These are phyloP conservation scores for Backusella macrospora DNA, from an alignment of 192 early-diverging fungal genomes.

Conservation along the genomic window DNA sequence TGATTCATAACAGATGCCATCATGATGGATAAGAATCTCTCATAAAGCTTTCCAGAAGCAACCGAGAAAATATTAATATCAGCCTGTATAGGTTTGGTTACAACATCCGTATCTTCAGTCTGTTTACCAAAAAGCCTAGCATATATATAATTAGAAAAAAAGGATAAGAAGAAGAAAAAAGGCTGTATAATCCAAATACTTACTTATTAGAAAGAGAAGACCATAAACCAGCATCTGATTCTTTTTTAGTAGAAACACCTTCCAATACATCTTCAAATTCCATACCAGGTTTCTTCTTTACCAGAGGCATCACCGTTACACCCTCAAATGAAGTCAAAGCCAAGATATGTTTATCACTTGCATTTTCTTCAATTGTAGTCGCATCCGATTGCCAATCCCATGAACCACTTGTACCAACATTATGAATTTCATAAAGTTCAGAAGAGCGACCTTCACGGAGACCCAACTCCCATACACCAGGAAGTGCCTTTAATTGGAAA, in stretches of 20 bases:
- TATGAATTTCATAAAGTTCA: constrained; percentile 77
- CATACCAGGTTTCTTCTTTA: constrained; percentile 80
- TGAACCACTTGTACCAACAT: constrained; percentile 54
- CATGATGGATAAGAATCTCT: constrained; percentile 98
- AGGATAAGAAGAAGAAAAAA: constrained; percentile 63
- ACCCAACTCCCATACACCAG: constrained; percentile 84
- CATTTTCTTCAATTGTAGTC: neutral
- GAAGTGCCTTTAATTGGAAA: constrained; percentile 91
- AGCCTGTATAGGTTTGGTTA: constrained; percentile 45
- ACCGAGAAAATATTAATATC: constrained; percentile 97
- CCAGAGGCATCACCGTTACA: constrained; percentile 75
- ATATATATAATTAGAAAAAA: neutral
- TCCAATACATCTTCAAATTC: constrained; percentile 75
- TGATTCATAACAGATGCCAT: constrained; percentile 88
- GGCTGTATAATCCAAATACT: constrained; percentile 36
- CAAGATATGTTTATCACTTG: neutral
- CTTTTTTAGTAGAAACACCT: constrained; percentile 28
- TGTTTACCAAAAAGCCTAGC: constrained; percentile 29
- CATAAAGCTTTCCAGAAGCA: constrained; percentile 97
- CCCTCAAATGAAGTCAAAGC: constrained; percentile 70
- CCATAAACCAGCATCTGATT: constrained; percentile 55
- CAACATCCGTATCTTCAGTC: neutral
- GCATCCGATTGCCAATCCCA: neutral
- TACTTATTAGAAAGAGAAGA: constrained; percentile 60
- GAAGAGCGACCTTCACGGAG: constrained; percentile 81